Base-by-base conservation (phyloP, 495 filamentous ascomycete genomes). In the Annulohypoxylon maeteangense region DNA sequence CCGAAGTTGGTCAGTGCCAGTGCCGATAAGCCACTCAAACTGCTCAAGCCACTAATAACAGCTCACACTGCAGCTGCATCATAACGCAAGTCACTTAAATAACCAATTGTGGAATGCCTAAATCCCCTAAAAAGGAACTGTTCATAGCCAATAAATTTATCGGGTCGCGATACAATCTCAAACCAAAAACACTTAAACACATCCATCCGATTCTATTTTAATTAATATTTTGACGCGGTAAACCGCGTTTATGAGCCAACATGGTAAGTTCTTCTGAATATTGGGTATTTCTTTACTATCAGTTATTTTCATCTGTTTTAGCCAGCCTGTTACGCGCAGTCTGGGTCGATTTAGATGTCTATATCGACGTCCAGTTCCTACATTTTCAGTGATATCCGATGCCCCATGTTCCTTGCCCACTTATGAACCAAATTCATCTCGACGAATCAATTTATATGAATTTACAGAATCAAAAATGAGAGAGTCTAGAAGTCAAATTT, bases 131-230 rank as follows among this genome's bases (percentile, higher is more conserved):
- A 65, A 54, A 65, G 34, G 10, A 66, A 51, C 23, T 31, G 16
- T 58, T 51, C 47, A 2, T 18, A 54, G 55, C 70, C 70, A 73
- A 69, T 73, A 42, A 69, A 56, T 16, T 45, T 25, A 32, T 0
- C 10, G 32, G 11, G 38, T 55, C 65, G 55, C 60, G 70, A 65
- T 36, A 55, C 29, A 56, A 22, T 61, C 48, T 73, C 59, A 69
- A 65, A 73, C 70, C 65, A 60, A 60, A 60, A 68, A 72, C 70
- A 69, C 60, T 34, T 68, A 57, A 60, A 51, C 45, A 50, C 42
- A 57, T 12, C 40, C 27, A 6, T 59, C 53, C 45, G 38, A 69
- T 50, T 65, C 54, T 34, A 62, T 18, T 11, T 61, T 68, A 69
- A 73, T 73, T 73, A 56, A 62, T 54, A 57, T 69, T 34, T 42